Evolutionary conservation across 2,329 filamentous ascomycete species (phyloP).

Genomic region (Talaromyces sp.): DNA sequence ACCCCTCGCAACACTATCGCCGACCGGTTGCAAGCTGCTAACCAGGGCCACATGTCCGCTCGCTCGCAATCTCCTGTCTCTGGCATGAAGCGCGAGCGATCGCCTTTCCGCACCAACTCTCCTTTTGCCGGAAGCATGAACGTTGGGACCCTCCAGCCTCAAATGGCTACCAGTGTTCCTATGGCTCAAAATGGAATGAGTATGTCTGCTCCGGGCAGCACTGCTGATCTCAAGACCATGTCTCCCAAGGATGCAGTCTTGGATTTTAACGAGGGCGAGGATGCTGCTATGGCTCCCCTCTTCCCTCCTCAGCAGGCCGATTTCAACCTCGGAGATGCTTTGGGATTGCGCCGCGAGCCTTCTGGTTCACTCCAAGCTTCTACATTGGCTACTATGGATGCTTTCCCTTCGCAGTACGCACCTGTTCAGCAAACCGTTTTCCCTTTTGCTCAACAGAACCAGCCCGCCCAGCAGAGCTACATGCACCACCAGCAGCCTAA

Average conservation of each 20-base stretch:
- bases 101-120: conserved; percentile 77
- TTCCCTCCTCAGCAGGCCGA: conserved; percentile 66
- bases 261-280: conserved; percentile 76
- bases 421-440: conserved; percentile 53
- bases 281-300: conserved; percentile 66
- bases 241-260: conserved; percentile 90
- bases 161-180: conserved; percentile 45
- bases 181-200: conserved; percentile 35
- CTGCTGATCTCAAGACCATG: conserved; percentile 73
- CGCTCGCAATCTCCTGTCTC: conserved; percentile 60
- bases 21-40: conserved; percentile 77
- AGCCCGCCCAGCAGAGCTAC: conserved; percentile 35
- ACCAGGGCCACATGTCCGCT: conserved; percentile 70
- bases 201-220: conserved; percentile 26
- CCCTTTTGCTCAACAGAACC: conserved; percentile 40
- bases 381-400: conserved; percentile 46
- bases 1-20: conserved; percentile 67
- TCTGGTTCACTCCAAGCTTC: conserved; percentile 38
- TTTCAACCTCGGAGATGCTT: conserved; percentile 51
- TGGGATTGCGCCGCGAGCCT: conserved; percentile 42
- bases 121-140: conserved; percentile 58
- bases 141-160: conserved; percentile 39
- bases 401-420: conserved; percentile 44
- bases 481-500: conserved; percentile 55
- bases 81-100: conserved; percentile 65